Evolutionary conservation across 306 rosid species (phyloP), one percentile per base, ranked within the genome.

Genomic region (Cucurbita pepo): DNA sequence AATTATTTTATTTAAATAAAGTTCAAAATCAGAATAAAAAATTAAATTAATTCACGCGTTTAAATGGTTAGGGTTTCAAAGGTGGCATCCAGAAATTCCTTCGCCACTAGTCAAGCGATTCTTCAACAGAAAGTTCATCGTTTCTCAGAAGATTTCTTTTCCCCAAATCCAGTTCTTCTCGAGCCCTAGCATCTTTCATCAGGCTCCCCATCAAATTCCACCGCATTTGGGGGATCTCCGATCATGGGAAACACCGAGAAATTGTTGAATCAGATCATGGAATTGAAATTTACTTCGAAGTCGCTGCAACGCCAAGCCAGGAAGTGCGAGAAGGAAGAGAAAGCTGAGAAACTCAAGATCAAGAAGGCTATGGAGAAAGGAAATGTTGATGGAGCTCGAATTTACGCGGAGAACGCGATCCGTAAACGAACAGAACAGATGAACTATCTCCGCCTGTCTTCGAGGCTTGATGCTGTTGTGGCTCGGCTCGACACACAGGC

Each of bases 321-420:
- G 3, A 93, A 93, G 62, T 93, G 98, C 83, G 98, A 93, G 83
- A 93, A 93, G 81, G 98, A 93, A 21, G 98, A 93, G 89, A 93
- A 93, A 65, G 37, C 98, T 4, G 98, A 93, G 84, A 93, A 93
- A 81, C 81, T 93, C 14, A 93, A 93, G 85, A 94, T 93, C 78
- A 93, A 93, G 88, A 93, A 93, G 78, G 98, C 98, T n/a, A 93
- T 93, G 83, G 98, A 93, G 81, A 93, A 93, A 45, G 96, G 96
- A 0, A 93, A 93, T 85, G 84, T 93, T 71, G 98, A 93, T 75
- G 98, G 98, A 5, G 97, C 97, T 5, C 82, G 98, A 61, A 88
- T 93, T 86, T 93, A 93, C 82, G 98, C 98, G 5, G 98, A 93
- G 88, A 93, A 93, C 87, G 91, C 96, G 15, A 93, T 93, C 87